Conservation (phyloP, 208 protist species). For the Trichomonas tenax region DNA sequence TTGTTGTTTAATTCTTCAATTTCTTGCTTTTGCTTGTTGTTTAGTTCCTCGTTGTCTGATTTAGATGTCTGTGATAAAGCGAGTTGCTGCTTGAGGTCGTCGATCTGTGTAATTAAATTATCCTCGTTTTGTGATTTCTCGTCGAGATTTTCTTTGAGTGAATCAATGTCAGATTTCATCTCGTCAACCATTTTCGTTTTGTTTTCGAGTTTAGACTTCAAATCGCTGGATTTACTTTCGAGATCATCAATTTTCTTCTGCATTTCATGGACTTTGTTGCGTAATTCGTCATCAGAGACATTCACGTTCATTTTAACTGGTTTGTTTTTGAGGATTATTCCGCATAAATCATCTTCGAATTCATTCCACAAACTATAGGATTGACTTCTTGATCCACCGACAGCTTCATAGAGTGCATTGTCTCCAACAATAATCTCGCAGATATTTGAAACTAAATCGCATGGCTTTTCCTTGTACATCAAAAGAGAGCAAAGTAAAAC, state of each 20-base stretch:
- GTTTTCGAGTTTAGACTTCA: background rate
- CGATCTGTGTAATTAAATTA: too few relatives aligned
- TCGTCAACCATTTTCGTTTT: background rate
- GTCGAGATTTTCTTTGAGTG: background rate
- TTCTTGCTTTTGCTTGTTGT: background rate
- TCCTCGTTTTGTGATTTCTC: too few relatives aligned
- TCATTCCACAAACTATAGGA: background rate
- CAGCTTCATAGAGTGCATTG: background rate
- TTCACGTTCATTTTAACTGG: background rate
- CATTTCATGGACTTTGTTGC: background rate
- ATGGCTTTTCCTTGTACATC: background rate
- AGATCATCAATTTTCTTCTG: background rate
- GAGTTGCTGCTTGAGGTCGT: too few relatives aligned
- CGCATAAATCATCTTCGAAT: background rate
- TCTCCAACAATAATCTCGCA: background rate
- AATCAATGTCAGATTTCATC: background rate
- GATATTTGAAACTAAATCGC: background rate
- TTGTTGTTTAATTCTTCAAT: background rate
- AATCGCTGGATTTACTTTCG: background rate
- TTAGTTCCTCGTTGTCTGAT: background rate
- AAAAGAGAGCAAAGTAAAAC: background rate
- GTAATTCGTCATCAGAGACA: background rate
- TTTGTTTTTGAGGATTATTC: background rate
- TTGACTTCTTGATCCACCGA: background rate
- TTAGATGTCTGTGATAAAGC: too few relatives aligned